phyloP scores from a whole-genome alignment of 2,329 filamentous ascomycete species.

The Cladosporium phlei region DNA sequence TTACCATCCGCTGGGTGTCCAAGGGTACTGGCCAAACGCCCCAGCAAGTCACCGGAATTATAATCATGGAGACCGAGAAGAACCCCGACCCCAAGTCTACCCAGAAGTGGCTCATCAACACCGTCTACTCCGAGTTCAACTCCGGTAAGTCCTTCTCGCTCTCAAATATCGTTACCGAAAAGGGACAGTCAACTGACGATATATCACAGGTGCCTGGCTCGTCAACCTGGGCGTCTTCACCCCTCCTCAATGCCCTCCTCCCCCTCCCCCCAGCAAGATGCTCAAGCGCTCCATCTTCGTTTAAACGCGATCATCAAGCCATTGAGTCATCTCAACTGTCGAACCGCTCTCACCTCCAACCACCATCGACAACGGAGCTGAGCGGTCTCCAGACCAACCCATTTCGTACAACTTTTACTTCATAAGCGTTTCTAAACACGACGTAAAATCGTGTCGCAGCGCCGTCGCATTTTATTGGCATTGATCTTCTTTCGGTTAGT shows the following conservation, averaged over 20 bases:
- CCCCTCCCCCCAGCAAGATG: constrained; percentile 4
- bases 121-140: constrained; percentile 34
- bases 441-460: too few species aligned
- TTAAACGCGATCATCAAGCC: neutral
- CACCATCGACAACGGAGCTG: too few species aligned
- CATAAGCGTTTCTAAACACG: too few species aligned
- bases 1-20: constrained; percentile 29
- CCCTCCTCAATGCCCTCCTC: constrained; percentile 2
- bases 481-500: too few species aligned
- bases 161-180: neutral
- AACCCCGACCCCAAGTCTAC: constrained; percentile 12
- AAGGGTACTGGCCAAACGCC: constrained; percentile 17
- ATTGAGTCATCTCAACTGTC: too few species aligned
- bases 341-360: too few species aligned
- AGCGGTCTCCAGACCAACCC: too few species aligned
- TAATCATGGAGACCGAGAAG: constrained; percentile 26
- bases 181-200: neutral
- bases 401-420: too few species aligned
- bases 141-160: constrained; percentile 23
- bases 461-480: too few species aligned
- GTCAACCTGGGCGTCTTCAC: constrained; percentile 28
- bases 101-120: constrained; percentile 29
- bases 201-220: constrained; percentile 31
- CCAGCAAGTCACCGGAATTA: constrained; percentile 27
- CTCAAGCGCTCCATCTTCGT: constrained; percentile 4